These are phyloP conservation scores for Trifolium fragiferum DNA, from an alignment of 306 rosid genomes.

Conservation along the genomic window DNA sequence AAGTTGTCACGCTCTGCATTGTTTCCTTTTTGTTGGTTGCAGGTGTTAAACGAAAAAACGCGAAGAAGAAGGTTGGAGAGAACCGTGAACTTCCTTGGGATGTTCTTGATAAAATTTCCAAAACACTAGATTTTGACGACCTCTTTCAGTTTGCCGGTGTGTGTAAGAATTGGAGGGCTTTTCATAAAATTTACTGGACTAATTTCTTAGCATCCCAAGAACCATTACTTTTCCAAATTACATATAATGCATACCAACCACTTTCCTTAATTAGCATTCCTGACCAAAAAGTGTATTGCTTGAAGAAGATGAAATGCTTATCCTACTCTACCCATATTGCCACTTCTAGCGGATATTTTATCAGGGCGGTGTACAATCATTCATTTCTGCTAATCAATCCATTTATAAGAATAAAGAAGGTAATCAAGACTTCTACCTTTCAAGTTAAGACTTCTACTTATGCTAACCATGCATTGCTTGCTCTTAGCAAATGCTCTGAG, in stretches of 20 bases:
- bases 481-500: not conserved
- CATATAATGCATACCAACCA: rapidly evolving
- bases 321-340: too few relatives aligned
- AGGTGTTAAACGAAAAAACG: too few relatives aligned
- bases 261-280: not conserved
- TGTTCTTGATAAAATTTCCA: not conserved
- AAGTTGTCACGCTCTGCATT: too few relatives aligned
- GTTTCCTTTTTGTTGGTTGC: too few relatives aligned
- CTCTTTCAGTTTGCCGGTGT: not conserved
- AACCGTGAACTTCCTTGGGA: not conserved
- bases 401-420: not conserved
- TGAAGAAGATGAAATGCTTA: not conserved
- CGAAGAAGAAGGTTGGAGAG: too few relatives aligned
- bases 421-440: not conserved
- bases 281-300: too few relatives aligned
- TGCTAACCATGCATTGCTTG: not conserved
- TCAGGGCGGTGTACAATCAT: not conserved
- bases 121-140: not conserved
- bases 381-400: not conserved
- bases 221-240: not conserved
- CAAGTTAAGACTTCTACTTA: rapidly evolving
- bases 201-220: not conserved
- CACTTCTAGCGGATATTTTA: not conserved
- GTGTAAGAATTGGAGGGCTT: not conserved
- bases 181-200: not conserved